These are phyloP conservation scores for Colletotrichum coccodes DNA, from an alignment of 2,329 filamentous ascomycete species.

Conservation along the genomic window DNA sequence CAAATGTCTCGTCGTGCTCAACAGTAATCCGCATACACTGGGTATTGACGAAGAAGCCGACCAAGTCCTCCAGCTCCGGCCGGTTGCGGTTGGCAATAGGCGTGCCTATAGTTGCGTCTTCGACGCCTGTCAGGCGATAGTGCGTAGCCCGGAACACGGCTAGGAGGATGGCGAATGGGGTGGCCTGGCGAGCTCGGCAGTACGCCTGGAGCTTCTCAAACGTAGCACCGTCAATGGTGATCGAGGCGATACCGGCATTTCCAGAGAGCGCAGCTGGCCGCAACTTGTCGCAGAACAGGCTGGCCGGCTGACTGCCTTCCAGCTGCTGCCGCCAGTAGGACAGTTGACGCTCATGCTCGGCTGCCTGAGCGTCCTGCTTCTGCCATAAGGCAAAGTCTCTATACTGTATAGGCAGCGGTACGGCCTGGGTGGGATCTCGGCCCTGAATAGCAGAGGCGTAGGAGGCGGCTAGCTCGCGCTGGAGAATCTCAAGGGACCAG, in stretches of 20 bases:
- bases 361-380: background rate
- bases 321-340: background rate
- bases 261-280: background rate
- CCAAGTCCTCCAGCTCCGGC: background rate
- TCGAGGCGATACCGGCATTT: background rate
- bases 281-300: background rate
- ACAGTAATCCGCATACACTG: conserved; percentile 6
- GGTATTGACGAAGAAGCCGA: conserved; percentile 11
- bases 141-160: background rate
- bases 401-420: background rate
- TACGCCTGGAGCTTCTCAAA: background rate
- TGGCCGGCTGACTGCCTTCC: background rate
- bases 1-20: background rate
- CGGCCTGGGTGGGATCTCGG: background rate
- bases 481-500: background rate
- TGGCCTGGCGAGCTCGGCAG: conserved; percentile 1
- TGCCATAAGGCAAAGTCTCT: conserved; percentile 1
- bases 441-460: background rate
- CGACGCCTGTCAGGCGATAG: background rate
- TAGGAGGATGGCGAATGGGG: background rate
- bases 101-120: background rate
- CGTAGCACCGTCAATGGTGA: background rate
- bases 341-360: background rate
- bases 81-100: conserved; percentile 1
- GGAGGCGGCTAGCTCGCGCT: background rate